Evolutionary conservation across 2,329 filamentous ascomycete species (phyloP).

Genomic region (Eutypa lata): DNA sequence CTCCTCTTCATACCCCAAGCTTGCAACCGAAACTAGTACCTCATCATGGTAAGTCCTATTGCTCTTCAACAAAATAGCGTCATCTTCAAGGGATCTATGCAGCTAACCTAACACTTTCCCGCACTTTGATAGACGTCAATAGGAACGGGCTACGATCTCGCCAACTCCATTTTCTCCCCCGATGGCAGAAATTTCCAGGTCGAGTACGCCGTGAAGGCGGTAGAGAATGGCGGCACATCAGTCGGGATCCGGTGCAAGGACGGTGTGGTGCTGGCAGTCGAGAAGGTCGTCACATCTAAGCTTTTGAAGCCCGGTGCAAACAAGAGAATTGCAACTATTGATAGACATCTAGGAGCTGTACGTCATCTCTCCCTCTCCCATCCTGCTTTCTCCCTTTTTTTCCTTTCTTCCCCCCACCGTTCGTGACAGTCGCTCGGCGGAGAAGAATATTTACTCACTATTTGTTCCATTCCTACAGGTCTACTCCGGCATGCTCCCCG

Average conservation of each 20-base stretch:
- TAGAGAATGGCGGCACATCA: constrained; percentile 95
- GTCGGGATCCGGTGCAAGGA: constrained; percentile 97
- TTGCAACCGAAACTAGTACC: background rate
- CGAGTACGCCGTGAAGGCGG: constrained; percentile 97
- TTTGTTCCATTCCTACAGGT: constrained; percentile 53
- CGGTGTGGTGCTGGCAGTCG: constrained; percentile 90
- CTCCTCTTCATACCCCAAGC: background rate
- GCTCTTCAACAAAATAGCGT: background rate
- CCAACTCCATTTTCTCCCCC: constrained; percentile 99
- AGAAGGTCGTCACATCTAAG: constrained; percentile 96
- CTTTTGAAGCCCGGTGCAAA: constrained; percentile 92
- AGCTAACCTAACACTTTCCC: background rate
- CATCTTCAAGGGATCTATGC: background rate
- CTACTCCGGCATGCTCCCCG: constrained; percentile 89
- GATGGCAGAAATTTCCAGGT: constrained; percentile 99
- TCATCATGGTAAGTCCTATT: background rate
- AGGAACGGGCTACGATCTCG: constrained; percentile 98
- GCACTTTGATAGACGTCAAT: constrained; percentile 83
- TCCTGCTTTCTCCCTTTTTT: too few species aligned
- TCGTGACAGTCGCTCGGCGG: constrained; percentile 3
- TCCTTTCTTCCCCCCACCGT: background rate
- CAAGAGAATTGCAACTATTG: constrained; percentile 93
- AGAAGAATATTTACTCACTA: constrained; percentile 2
- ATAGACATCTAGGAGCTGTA: constrained; percentile 91
- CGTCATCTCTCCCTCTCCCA: constrained; percentile 32